Percentiles rank a stretch among this genome's conserved stretches.
These are phyloP conservation scores for Lactifluus pinguis DNA, from an alignment of 768 basidiomycete genomes.

Conservation along the genomic window DNA sequence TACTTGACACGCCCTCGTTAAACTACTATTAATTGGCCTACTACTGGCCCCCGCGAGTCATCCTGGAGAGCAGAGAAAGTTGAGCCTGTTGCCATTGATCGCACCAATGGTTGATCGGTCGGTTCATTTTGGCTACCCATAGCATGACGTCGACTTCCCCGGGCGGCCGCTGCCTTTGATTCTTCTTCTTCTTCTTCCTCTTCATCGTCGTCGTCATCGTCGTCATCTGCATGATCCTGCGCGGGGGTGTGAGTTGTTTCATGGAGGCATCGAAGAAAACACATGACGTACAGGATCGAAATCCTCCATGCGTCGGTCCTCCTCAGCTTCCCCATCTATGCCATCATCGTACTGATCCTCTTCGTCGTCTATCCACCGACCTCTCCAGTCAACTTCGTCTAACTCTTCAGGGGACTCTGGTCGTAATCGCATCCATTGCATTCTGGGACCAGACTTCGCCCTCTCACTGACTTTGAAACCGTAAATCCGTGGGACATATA, in stretches of 20 bases:
- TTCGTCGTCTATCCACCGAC: constrained; percentile 77
- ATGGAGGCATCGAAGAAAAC: neutral
- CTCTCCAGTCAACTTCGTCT: constrained; percentile 84
- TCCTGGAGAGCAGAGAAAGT: neutral
- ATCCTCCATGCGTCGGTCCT: constrained; percentile 76
- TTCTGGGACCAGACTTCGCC: constrained; percentile 89
- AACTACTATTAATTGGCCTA: constrained; percentile 16
- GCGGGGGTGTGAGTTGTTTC: neutral
- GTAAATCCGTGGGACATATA: constrained; percentile 90
- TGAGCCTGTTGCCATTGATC: constrained; percentile 11
- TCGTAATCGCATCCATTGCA: constrained; percentile 91
- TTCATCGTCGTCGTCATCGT: constrained; percentile 45
- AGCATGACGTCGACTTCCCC: constrained; percentile 19
- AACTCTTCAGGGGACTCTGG: constrained; percentile 75
- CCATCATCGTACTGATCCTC: constrained; percentile 58
- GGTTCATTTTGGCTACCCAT: constrained; percentile 4
- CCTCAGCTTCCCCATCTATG: constrained; percentile 31
- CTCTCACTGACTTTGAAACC: constrained; percentile 96
- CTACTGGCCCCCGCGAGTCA: constrained; percentile 3
- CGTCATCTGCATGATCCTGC: constrained; percentile 35
- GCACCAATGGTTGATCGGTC: constrained; percentile 9
- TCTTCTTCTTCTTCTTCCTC: constrained; percentile 44
- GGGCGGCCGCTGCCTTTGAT: constrained; percentile 14
- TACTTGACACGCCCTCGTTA: constrained; percentile 5
- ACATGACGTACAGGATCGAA: constrained; percentile 61